These are phyloP conservation scores for Sporisorium iseilematis-ciliati DNA, from an alignment of 1,284 basidiomycete species.

Conservation along the genomic window DNA sequence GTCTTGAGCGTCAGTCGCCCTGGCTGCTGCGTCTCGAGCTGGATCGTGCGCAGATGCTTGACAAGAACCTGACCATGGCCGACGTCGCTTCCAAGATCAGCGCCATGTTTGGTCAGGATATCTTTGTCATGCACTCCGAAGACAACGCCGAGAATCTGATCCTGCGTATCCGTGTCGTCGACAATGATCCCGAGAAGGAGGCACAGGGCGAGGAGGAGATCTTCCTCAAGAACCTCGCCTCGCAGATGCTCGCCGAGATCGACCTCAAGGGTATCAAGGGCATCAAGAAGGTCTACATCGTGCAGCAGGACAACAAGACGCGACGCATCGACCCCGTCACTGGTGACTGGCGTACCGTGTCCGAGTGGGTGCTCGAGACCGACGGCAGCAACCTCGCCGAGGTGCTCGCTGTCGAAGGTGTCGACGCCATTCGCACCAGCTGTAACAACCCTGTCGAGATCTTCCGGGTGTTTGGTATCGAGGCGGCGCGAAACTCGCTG, in stretches of 20 bases:
- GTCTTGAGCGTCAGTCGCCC: conserved; percentile 90
- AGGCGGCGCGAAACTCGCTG: conserved; percentile 92
- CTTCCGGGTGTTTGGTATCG: conserved; percentile 96
- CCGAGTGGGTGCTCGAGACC: conserved; percentile 96
- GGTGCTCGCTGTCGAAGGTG: conserved; percentile 91
- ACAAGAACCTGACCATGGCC: conserved; percentile 94
- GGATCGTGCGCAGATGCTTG: conserved; percentile 97
- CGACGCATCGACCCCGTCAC: conserved; percentile 71
- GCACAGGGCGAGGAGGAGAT: conserved; percentile 95
- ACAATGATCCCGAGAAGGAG: conserved; percentile 89
- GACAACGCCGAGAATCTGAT: conserved; percentile 98
- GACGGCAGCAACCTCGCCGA: conserved; percentile 77
- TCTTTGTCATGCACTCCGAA: conserved; percentile 99
- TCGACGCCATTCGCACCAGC: conserved; percentile 90
- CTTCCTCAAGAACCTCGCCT: conserved; percentile 94
- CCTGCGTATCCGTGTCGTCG: conserved; percentile 90
- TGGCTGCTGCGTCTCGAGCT: conserved; percentile 97
- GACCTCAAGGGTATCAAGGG: conserved; percentile 87
- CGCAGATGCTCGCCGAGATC: conserved; percentile 96
- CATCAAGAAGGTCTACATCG: conserved; percentile 93
- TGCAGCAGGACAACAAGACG: conserved; percentile 80
- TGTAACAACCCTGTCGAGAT: conserved; percentile 98
- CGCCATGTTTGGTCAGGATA: conserved; percentile 93
- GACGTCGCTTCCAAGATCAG: conserved; percentile 94
- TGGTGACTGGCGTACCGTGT: conserved; percentile 65